phyloP scores from a whole-genome alignment of 2,329 filamentous ascomycete species.

The Ceratocystis smalleyi region DNA sequence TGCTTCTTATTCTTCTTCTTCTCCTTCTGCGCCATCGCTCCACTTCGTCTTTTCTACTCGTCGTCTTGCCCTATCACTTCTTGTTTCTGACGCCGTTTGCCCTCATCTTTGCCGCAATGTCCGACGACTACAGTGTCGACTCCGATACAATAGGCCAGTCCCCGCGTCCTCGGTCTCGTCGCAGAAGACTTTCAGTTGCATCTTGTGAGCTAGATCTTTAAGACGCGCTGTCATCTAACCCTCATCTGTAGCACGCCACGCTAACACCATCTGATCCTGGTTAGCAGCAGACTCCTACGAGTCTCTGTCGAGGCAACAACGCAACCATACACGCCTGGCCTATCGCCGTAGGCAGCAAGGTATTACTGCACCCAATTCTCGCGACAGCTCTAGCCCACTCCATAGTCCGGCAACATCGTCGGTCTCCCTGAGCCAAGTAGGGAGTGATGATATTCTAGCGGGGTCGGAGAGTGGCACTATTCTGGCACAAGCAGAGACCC shows the following conservation, averaged over 20 bases:
- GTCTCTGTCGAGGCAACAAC: neutral
- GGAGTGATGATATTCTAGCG: neutral
- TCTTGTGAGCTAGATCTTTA: neutral
- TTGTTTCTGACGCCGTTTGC: too few species aligned
- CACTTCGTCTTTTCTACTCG: neutral
- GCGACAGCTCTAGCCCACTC: neutral
- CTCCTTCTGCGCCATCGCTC: neutral
- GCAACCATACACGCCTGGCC: neutral
- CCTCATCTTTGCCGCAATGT: neutral
- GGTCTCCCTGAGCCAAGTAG: neutral
- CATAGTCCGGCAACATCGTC: neutral
- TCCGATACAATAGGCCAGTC: neutral
- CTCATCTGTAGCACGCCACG: neutral
- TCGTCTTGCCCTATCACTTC: too few species aligned
- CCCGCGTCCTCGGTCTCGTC: neutral
- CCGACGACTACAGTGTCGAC: neutral
- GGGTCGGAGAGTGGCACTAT: neutral
- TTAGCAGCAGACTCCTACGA: neutral
- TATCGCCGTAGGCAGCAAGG: neutral
- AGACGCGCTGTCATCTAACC: neutral
- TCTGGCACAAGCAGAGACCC: neutral
- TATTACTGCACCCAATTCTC: neutral
- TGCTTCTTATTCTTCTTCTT: neutral
- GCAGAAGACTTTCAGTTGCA: neutral
- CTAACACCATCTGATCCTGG: neutral